A percentile compares a stretch with the other conserved stretches of the same genome.
phyloP scores from a whole-genome alignment of 371 early-diverging fungal species.

The Chytridiales sp. region DNA sequence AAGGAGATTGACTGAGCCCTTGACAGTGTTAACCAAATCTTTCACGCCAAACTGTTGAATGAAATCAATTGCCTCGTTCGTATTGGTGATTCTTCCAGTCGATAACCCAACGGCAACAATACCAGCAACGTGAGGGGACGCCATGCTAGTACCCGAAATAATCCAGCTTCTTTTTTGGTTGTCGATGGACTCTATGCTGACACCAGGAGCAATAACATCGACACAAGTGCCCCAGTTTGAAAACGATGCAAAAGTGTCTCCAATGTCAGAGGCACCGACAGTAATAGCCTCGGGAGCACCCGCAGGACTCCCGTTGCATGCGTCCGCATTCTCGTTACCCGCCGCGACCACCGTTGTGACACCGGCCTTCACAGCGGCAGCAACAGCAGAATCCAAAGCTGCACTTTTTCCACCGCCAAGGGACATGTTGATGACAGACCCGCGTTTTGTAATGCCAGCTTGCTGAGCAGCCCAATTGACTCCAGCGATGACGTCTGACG shows the following conservation, averaged over 20 bases:
- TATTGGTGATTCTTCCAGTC: too few relatives aligned
- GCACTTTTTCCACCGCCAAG: constrained; percentile 33
- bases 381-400: constrained; percentile 34
- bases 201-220: constrained; percentile 42
- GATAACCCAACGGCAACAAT: constrained; percentile 58
- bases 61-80: too few relatives aligned
- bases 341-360: constrained; percentile 78
- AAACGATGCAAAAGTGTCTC: constrained; percentile 63
- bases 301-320: constrained; percentile 55
- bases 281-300: constrained; percentile 45
- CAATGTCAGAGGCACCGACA: constrained; percentile 58
- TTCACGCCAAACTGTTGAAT: too few relatives aligned
- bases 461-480: constrained; percentile 29
- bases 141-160: constrained; percentile 83
- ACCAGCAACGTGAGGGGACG: constrained; percentile 79
- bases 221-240: constrained; percentile 74
- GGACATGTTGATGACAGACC: constrained; percentile 40
- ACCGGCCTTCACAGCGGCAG: constrained; percentile 44
- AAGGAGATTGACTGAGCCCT: too few relatives aligned
- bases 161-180: too few relatives aligned
- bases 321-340: constrained; percentile 52
- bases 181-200: constrained; percentile 26
- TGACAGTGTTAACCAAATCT: too few relatives aligned
- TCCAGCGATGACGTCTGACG: constrained; percentile 24
- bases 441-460: neutral